Evolutionary conservation across 192 early-diverging fungal genomes (phyloP).

Genomic region (Neocallimastix lanati): DNA sequence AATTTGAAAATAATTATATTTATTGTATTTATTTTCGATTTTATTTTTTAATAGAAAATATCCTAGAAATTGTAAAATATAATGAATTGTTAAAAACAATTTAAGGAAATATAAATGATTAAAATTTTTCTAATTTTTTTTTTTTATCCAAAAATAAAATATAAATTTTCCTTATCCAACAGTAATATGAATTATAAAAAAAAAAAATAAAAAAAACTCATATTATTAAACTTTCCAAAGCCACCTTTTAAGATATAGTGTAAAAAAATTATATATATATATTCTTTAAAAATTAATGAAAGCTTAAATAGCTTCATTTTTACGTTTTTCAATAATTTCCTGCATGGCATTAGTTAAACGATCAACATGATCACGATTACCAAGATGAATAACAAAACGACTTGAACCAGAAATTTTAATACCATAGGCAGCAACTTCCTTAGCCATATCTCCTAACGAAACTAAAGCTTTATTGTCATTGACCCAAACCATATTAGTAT

Average conservation of each 20-base stretch:
- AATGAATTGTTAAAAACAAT: too few relatives aligned
- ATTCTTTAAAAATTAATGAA: background rate
- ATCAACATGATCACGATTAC: background rate
- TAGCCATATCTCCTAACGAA: background rate
- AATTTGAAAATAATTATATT: too few relatives aligned
- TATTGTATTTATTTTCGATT: too few relatives aligned
- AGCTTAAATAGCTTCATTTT: background rate
- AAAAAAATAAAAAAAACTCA: background rate
- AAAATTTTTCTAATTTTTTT: too few relatives aligned
- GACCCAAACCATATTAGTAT: constrained; percentile 83
- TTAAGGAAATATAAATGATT: too few relatives aligned
- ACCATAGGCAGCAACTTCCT: background rate
- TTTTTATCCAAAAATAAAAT: background rate
- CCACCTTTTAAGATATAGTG: background rate
- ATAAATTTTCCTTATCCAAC: background rate
- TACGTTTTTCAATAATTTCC: background rate
- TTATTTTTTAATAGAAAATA: too few relatives aligned
- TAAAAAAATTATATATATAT: too few relatives aligned
- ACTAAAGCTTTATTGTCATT: constrained; percentile 10
- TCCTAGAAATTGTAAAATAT: too few relatives aligned
- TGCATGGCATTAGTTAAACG: background rate
- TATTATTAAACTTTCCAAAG: background rate
- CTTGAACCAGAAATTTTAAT: background rate
- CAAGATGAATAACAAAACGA: background rate
- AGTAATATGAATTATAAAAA: too few relatives aligned